Conservation (phyloP, 2,329 filamentous ascomycete species). For the Phaeophleospora eucalypticola region DNA sequence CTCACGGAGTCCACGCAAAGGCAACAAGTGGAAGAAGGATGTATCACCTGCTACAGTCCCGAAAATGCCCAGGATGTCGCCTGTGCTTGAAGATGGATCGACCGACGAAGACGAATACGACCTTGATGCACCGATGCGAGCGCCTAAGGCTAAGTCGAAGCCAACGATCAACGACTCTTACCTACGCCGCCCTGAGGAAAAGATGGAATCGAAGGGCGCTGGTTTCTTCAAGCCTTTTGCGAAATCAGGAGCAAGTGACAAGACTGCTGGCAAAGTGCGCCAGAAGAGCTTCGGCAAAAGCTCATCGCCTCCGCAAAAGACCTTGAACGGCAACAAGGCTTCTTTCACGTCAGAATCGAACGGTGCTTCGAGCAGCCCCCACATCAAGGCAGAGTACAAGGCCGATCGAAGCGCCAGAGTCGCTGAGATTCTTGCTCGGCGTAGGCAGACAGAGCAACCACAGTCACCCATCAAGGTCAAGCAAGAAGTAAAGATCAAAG, state of each 20-base stretch:
- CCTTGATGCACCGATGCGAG: slow-evolving; percentile 15
- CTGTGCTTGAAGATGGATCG: slow-evolving; percentile 8
- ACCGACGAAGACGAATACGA: slow-evolving; percentile 25
- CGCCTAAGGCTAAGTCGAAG: too few relatives aligned
- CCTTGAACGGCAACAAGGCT: background rate
- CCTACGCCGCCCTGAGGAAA: too few relatives aligned
- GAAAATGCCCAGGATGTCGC: background rate
- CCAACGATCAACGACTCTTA: too few relatives aligned
- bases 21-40: slow-evolving; percentile 8
- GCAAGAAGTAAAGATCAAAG: slow-evolving; percentile 21
- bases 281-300: background rate
- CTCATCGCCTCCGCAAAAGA: background rate
- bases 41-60: background rate
- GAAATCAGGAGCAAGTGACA: slow-evolving; percentile 1
- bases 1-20: slow-evolving; percentile 24
- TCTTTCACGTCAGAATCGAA: background rate
- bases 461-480: slow-evolving; percentile 18
- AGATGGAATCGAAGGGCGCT: slow-evolving; percentile 4
- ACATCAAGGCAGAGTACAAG: too few relatives aligned
- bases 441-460: background rate
- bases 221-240: slow-evolving; percentile 21
- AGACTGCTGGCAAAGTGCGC: background rate
- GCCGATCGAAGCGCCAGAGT: background rate
- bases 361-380: background rate
- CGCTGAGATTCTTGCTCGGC: slow-evolving; percentile 1